These are phyloP conservation scores for Pichia sp. DNA, from an alignment of 1,139 yeast species.

Conservation along the genomic window DNA sequence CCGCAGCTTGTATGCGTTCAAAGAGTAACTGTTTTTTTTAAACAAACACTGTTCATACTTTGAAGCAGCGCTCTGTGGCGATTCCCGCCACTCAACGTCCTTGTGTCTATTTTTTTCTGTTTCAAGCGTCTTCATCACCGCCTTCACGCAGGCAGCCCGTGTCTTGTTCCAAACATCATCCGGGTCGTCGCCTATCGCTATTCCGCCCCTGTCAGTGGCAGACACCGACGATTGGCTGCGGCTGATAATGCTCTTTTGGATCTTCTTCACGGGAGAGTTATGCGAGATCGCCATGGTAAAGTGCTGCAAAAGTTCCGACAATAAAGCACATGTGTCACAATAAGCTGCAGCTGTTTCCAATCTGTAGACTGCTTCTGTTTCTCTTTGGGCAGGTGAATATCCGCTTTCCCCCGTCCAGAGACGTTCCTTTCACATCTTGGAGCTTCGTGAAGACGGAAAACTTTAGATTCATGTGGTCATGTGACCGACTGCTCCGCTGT, in stretches of 20 bases:
- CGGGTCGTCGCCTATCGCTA: slow-evolving; percentile 25
- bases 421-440: too few relatives aligned
- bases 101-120: slow-evolving; percentile 8
- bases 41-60: slow-evolving; percentile 25
- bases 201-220: slow-evolving; percentile 11
- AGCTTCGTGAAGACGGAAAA: too few relatives aligned
- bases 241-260: not conserved
- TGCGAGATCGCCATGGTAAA: not conserved
- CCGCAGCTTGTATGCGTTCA: slow-evolving; percentile 24
- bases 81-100: not conserved
- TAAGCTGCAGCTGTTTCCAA: too few relatives aligned
- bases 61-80: slow-evolving; percentile 15
- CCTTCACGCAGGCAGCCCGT: slow-evolving; percentile 24
- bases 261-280: not conserved
- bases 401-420: too few relatives aligned
- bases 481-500: not conserved
- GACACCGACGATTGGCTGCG: not conserved
- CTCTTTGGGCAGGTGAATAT: too few relatives aligned
- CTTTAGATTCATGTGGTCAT: not conserved
- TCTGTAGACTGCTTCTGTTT: too few relatives aligned
- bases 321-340: not conserved
- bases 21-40: slow-evolving; percentile 15
- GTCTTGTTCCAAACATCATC: slow-evolving; percentile 28
- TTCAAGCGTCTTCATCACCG: slow-evolving; percentile 22
- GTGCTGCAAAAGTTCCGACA: not conserved